A percentile compares a stretch with the other conserved stretches of the same genome.
Evolutionary conservation across 345 rosid species (phyloP).

Genomic region (Syzygium oleosum): DNA sequence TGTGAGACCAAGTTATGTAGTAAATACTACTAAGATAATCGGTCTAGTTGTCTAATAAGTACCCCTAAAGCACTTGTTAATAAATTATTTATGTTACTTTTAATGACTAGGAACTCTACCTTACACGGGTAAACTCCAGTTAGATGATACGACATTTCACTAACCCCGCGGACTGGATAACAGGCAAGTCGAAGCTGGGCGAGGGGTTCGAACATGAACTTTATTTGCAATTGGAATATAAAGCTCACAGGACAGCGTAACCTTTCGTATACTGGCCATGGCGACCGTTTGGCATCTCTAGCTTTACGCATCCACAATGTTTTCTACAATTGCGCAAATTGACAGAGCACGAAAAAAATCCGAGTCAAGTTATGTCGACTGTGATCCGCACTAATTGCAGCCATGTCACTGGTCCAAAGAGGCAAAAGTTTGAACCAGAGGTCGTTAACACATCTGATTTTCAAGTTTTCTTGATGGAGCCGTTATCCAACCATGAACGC

Average conservation of each 20-base stretch:
- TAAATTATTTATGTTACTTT: not conserved
- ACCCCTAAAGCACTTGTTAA: not conserved
- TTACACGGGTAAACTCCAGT: not conserved
- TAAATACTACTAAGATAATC: not conserved
- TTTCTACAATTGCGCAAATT: too few relatives aligned
- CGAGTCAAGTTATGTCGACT: not conserved
- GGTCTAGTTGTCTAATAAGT: not conserved
- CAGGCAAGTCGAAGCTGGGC: not conserved
- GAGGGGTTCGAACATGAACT: not conserved
- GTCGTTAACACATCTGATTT: not conserved
- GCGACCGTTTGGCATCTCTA: not conserved
- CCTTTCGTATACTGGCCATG: not conserved
- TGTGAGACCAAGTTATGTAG: not conserved
- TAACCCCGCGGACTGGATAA: not conserved
- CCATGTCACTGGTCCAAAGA: not conserved
- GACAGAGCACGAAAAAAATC: not conserved
- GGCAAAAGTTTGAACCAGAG: not conserved
- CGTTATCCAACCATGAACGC: not conserved
- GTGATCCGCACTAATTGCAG: not conserved
- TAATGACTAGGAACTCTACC: not conserved
- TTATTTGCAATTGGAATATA: not conserved
- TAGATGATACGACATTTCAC: not conserved
- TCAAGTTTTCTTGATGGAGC: not conserved
- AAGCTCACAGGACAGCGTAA: not conserved
- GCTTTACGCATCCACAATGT: not conserved